Conservation (phyloP, 257 asterid species). For the Salvia rosmarinus region DNA sequence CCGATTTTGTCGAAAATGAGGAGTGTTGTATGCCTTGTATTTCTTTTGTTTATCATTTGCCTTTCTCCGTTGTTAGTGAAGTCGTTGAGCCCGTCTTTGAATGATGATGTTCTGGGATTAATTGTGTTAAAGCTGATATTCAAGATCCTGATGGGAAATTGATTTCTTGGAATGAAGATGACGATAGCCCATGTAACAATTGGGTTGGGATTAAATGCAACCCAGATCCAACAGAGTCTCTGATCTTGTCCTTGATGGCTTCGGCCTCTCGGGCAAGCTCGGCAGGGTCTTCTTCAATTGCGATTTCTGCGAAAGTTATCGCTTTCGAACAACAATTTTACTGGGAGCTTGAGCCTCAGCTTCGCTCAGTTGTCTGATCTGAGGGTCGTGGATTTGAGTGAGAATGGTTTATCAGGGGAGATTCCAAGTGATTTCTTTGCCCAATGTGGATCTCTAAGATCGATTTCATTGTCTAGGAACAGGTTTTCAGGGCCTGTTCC, state of each 20-base stretch:
- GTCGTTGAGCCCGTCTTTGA: slow-evolving; percentile 70
- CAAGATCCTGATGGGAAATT: slow-evolving; percentile 76
- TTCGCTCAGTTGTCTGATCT: slow-evolving; percentile 74
- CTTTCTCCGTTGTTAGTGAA: slow-evolving; percentile 47
- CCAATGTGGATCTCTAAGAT: slow-evolving; percentile 82
- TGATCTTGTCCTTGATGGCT: slow-evolving; percentile 85
- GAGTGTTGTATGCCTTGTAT: slow-evolving; percentile 39
- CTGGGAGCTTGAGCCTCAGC: slow-evolving; percentile 68
- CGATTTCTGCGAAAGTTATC: slow-evolving; percentile 78
- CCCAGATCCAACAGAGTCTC: slow-evolving; percentile 92
- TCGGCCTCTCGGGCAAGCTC: slow-evolving; percentile 77
- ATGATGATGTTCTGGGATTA: slow-evolving; percentile 91
- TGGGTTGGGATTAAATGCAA: slow-evolving; percentile 87
- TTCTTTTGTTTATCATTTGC: slow-evolving; percentile 38
- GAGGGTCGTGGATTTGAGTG: slow-evolving; percentile 74
- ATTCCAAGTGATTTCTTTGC: slow-evolving; percentile 66
- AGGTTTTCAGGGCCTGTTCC: slow-evolving; percentile 75
- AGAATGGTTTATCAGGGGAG: slow-evolving; percentile 63
- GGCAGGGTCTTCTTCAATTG: slow-evolving; percentile 87
- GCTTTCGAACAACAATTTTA: slow-evolving; percentile 70
- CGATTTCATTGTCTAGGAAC: slow-evolving; percentile 75
- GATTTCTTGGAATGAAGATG: slow-evolving; percentile 91
- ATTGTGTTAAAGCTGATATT: slow-evolving; percentile 86
- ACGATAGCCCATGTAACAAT: slow-evolving; percentile 71
- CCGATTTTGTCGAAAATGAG: slow-evolving; percentile 52